Evolutionary conservation across 208 protist species (phyloP), one percentile per base, ranked within the genome.

Genomic region (Kentomonas sorsogonicus): DNA sequence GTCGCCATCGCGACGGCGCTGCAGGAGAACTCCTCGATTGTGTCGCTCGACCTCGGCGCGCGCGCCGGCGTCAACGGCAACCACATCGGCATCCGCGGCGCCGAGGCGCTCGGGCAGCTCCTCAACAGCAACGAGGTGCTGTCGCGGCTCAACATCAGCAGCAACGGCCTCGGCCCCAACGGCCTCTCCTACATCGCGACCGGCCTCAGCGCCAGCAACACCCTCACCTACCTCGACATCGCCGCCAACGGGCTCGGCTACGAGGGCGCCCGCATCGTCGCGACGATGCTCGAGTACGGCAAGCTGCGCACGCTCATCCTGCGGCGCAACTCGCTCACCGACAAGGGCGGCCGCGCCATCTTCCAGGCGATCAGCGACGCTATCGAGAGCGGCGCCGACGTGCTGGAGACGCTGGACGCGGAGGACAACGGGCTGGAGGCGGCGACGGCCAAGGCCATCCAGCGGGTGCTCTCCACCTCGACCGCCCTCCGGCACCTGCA

Each of bases 51-150:
- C 65, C 54, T 97, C 15, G 83, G 86, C 43, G 88, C 86, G 0
- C 73, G 83, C 29, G 84, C 81, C 11, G 91, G 91, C 4, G 74
- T 93, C 9, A 95, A 94, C 51, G 80, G 89, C 26, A 97, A 97
- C 60, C 91, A 97, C 74, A 88, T 97, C 34, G 80, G 86, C 33
- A 83, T 65, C 1, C 74, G 64, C 11, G 93, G 93, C 3, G 89
- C 86, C 27, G 60, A 89, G 59, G 83, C 83, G 10, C 59, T 97
- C 20, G 87, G 84, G 0, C 50, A 69, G 13, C 68, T 95, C 45
- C 78, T 97, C 30, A 55, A 56, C 23, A 52, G 47, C n/a, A 97
- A 95, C 61, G 53, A 81, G 41, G 80, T 91, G 3, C 70, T 97
- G n/a, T 77, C 78, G 11, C 63, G 79, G 56, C 80, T 97, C 9